Percentiles rank a stretch among this genome's conserved stretches.
Conservation (phyloP, 2,329 filamentous ascomycete species). For the Diaporthe velutina region DNA sequence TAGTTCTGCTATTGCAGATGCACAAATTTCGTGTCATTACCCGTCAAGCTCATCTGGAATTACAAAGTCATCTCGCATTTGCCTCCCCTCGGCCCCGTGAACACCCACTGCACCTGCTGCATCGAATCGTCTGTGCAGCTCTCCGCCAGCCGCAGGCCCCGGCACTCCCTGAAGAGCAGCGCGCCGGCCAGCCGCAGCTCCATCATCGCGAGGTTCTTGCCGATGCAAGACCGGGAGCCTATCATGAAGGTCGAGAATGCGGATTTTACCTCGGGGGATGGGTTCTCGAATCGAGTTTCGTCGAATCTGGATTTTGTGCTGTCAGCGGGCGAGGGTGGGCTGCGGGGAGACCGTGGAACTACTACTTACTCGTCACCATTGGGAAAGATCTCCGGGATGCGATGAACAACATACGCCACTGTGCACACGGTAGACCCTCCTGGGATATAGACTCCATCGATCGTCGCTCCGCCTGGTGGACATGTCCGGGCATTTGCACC, state of each 20-base stretch:
- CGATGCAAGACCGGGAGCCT: conserved; percentile 65
- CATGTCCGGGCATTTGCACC: conserved; percentile 46
- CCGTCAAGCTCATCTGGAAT: conserved; percentile 2
- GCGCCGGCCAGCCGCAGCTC: conserved; percentile 61
- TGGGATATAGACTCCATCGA: conserved; percentile 49
- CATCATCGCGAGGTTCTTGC: conserved; percentile 63
- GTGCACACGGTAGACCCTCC: conserved; percentile 49
- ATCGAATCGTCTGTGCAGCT: conserved; percentile 41
- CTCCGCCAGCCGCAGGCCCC: conserved; percentile 33
- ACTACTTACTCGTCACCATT: conserved; percentile 46
- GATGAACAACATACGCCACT: conserved; percentile 52
- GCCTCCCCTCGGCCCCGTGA: conserved; percentile 38
- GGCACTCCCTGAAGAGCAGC: conserved; percentile 56
- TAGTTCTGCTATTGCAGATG: background rate
- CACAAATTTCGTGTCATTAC: background rate
- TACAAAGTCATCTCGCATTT: conserved; percentile 39
- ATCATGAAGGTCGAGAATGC: conserved; percentile 64
- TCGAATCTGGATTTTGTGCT: conserved; percentile 39
- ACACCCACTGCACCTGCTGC: conserved; percentile 38
- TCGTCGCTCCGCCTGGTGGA: conserved; percentile 45
- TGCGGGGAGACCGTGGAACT: background rate
- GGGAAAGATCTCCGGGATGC: conserved; percentile 49
- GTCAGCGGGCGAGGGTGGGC: background rate
- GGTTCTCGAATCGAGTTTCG: conserved; percentile 49
- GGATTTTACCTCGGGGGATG: conserved; percentile 53